Conservation (phyloP, 2,329 filamentous ascomycete genomes). For the Diaporthe caulivora region DNA sequence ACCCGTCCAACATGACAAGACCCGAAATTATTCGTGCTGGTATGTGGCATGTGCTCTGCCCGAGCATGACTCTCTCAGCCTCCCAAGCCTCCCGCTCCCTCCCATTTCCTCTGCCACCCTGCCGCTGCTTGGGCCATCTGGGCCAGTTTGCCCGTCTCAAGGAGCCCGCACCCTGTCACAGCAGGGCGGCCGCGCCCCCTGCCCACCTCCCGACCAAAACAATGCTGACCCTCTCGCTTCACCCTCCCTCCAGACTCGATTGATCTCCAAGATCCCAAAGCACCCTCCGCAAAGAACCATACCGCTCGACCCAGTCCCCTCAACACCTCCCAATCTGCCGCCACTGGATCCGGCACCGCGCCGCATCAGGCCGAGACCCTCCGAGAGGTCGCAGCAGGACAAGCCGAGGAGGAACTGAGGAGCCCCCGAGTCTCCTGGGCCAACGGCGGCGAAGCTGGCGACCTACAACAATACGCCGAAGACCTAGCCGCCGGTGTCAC, state of each 20-base stretch:
- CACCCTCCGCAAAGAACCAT: slow-evolving; percentile 89
- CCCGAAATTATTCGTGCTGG: slow-evolving; percentile 71
- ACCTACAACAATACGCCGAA: slow-evolving; percentile 60
- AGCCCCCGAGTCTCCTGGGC: slow-evolving; percentile 72
- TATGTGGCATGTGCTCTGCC: slow-evolving; percentile 53
- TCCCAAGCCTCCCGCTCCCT: slow-evolving; percentile 10
- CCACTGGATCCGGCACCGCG: slow-evolving; percentile 58
- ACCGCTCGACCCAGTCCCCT: slow-evolving; percentile 63
- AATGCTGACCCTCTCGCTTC: slow-evolving; percentile 46
- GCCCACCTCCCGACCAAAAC: slow-evolving; percentile 10
- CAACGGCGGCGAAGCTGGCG: slow-evolving; percentile 54
- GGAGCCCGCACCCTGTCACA: slow-evolving; percentile 17
- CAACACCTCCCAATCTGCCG: slow-evolving; percentile 60
- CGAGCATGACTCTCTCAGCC: slow-evolving; percentile 33
- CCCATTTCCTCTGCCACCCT: slow-evolving; percentile 3
- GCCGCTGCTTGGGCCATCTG: slow-evolving; percentile 27
- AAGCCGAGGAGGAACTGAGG: slow-evolving; percentile 76
- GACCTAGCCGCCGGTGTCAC: slow-evolving; percentile 57
- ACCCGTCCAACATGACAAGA: slow-evolving; percentile 65
- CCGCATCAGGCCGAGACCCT: slow-evolving; percentile 90
- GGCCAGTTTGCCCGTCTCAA: slow-evolving; percentile 17
- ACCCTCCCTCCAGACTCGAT: slow-evolving; percentile 78
- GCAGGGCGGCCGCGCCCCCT: slow-evolving; percentile 28
- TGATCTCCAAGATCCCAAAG: slow-evolving; percentile 87
- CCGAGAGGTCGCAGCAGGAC: slow-evolving; percentile 82